A percentile compares a stretch with the other conserved stretches of the same genome.
Conservation (phyloP, 306 rosid species). For the Citrullus mucosospermus region DNA sequence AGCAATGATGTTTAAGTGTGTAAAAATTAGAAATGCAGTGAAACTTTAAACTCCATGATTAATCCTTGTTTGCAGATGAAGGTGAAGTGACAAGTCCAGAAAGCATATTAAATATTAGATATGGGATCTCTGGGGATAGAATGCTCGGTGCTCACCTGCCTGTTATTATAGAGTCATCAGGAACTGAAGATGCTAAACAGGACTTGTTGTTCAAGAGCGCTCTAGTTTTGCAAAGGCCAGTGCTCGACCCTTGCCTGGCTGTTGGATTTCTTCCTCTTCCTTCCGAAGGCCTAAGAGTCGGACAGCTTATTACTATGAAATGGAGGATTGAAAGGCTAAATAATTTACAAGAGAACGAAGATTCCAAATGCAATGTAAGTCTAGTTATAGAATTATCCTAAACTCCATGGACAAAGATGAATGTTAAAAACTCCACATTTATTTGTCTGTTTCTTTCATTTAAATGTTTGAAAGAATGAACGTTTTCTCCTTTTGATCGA, state of each 20-base stretch:
- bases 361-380: slow-evolving; percentile 48
- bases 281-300: slow-evolving; percentile 75
- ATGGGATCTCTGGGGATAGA: slow-evolving; percentile 78
- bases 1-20: not conserved
- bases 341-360: slow-evolving; percentile 41
- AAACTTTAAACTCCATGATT: not conserved
- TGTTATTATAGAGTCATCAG: slow-evolving; percentile 28
- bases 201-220: slow-evolving; percentile 73
- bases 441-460: not conserved
- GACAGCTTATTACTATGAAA: slow-evolving; percentile 78
- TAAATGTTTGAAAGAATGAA: not conserved
- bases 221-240: slow-evolving; percentile 83
- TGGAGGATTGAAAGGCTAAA: slow-evolving; percentile 95
- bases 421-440: not conserved
- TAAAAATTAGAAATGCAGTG: not conserved
- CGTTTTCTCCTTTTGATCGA: not conserved
- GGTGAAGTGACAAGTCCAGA: slow-evolving; percentile 31
- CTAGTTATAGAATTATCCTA: not conserved
- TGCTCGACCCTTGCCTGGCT: slow-evolving; percentile 86
- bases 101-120: slow-evolving; percentile 69
- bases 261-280: slow-evolving; percentile 98
- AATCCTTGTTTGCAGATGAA: slow-evolving; percentile 31
- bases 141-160: slow-evolving; percentile 83
- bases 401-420: not conserved
- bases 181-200: slow-evolving; percentile 33